Evolutionary conservation across 208 protist species (phyloP).

Genomic region (Wallacemonas sp.): DNA sequence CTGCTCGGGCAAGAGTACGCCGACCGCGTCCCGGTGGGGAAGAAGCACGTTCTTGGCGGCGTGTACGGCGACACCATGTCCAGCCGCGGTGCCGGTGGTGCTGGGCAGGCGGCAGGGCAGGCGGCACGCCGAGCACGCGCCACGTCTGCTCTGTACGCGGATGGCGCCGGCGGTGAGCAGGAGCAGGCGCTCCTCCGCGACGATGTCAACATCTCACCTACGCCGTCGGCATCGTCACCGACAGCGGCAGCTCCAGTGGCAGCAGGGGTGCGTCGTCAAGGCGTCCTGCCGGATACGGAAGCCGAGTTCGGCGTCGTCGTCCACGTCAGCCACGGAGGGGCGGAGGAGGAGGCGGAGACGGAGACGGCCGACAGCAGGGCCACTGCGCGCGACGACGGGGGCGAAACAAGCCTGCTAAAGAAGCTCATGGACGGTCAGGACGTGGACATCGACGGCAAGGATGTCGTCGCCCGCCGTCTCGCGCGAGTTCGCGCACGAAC

Average conservation of each 20-base stretch:
- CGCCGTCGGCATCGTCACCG: not conserved
- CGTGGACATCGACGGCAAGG: constrained; percentile 36
- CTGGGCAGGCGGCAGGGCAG: too few species aligned
- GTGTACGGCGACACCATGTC: not conserved
- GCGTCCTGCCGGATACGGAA: too few species aligned
- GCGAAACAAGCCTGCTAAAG: constrained; percentile 48
- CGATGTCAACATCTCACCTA: constrained; percentile 7
- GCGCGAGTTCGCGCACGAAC: constrained; percentile 50
- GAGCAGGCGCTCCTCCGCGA: constrained; percentile 11
- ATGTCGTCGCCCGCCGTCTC: constrained; percentile 47
- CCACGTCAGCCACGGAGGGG: constrained; percentile 24
- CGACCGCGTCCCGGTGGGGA: constrained; percentile 45
- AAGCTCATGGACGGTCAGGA: constrained; percentile 60
- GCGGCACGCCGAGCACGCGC: not conserved
- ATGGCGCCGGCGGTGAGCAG: constrained; percentile 21
- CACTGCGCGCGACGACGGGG: constrained; percentile 3
- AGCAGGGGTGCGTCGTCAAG: too few species aligned
- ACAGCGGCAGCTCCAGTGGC: too few species aligned
- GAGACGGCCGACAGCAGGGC: not conserved
- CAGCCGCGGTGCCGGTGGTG: not conserved
- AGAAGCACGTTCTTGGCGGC: constrained; percentile 55
- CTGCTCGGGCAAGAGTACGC: constrained; percentile 86
- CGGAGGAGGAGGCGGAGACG: not conserved
- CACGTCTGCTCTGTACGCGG: constrained; percentile 13
- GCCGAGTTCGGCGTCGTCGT: constrained; percentile 32